These are phyloP conservation scores for Aspergillus neotritici DNA, from an alignment of 2,329 filamentous ascomycete genomes.

Conservation along the genomic window DNA sequence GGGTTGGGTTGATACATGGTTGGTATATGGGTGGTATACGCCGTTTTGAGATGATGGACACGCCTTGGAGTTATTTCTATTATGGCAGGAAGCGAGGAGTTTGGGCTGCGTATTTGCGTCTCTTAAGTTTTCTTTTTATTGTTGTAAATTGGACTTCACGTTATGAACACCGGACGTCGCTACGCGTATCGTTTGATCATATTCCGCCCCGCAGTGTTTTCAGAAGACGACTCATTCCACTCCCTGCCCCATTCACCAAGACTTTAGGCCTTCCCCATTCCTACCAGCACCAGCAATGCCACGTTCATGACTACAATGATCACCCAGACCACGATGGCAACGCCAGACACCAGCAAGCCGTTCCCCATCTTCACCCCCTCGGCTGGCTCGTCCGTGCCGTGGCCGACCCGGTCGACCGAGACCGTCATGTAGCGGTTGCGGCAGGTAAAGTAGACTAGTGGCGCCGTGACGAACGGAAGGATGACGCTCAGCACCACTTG, in stretches of 20 bases:
- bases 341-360: conserved; percentile 55
- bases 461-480: conserved; percentile 74
- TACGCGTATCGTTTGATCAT: no score
- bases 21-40: conserved; percentile 2
- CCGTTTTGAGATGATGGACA: not conserved
- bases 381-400: conserved; percentile 24
- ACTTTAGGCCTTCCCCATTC: conserved; percentile 46
- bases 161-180: no score
- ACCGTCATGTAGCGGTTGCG: conserved; percentile 75
- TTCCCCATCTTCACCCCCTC: conserved; percentile 62
- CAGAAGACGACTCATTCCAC: not conserved
- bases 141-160: not conserved
- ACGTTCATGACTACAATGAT: conserved; percentile 73
- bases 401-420: conserved; percentile 38
- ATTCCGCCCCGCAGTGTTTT: no score
- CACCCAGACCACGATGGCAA: conserved; percentile 63
- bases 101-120: conserved; percentile 15
- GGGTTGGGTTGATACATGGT: conserved; percentile 25
- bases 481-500: conserved; percentile 76
- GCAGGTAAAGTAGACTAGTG: conserved; percentile 80
- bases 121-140: not conserved
- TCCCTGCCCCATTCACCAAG: not conserved
- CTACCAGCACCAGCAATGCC: conserved; percentile 63
- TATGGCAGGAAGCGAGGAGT: not conserved
- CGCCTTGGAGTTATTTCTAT: conserved; percentile 4